Evolutionary conservation across 2,329 filamentous ascomycete species (phyloP).

Genomic region (Esteya vermicola): DNA sequence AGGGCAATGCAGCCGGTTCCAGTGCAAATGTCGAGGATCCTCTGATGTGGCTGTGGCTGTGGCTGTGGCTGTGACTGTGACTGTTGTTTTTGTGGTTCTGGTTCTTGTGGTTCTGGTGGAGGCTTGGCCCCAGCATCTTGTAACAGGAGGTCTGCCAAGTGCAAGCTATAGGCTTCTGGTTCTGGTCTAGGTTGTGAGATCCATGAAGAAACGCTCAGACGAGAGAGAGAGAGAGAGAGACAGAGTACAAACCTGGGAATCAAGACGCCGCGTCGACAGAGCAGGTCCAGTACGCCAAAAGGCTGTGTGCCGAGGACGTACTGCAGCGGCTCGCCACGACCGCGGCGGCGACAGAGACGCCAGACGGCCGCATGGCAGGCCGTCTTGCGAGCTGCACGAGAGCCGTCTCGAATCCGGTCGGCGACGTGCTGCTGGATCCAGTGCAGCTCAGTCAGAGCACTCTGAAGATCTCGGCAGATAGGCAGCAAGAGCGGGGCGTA

Average conservation of each 20-base stretch:
- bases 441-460: constrained; percentile 53
- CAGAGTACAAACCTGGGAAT: constrained; percentile 52
- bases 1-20: constrained; percentile 85
- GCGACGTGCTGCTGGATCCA: constrained; percentile 53
- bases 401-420: not conserved
- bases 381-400: not conserved
- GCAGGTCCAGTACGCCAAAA: constrained; percentile 71
- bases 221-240: not conserved
- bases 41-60: constrained; percentile 23
- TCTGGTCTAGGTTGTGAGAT: constrained; percentile 33
- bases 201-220: not conserved
- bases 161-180: constrained; percentile 53
- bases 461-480: constrained; percentile 46
- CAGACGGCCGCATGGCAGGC: constrained; percentile 12
- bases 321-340: constrained; percentile 63
- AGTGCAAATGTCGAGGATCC: constrained; percentile 74
- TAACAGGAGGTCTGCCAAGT: constrained; percentile 28
- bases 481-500: constrained; percentile 47
- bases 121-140: too few species aligned
- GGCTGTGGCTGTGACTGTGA: too few species aligned
- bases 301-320: constrained; percentile 82
- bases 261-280: constrained; percentile 62
- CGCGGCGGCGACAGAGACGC: constrained; percentile 32
- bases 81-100: too few species aligned
- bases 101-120: too few species aligned